Evolutionary conservation across 768 basidiomycete genomes (phyloP), one percentile per base, ranked within the genome.

Genomic region (Phanerochaete carnosa): DNA sequence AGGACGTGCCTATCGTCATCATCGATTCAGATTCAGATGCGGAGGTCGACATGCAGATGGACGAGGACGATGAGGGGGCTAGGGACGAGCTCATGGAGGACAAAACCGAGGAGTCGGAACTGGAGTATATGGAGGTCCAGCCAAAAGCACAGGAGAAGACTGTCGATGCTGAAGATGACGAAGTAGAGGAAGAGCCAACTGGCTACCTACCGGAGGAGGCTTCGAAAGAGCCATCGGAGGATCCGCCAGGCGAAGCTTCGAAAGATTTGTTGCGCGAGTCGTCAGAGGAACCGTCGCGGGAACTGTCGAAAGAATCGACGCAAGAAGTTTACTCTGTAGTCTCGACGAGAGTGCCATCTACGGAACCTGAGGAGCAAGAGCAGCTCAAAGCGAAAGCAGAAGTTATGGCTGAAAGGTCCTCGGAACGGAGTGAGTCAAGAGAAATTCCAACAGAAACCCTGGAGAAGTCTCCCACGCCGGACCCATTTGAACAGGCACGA

Each of bases 1-100:
- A 47, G n/a, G 43, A 45, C 43, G 23, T 22, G 45, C 59, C 59
- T 7, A 60, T 60, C 22, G 32, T 22, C 28, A 57, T 60, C 23
- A 35, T 35, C n/a, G 59, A 60, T 39, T 51, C 50, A 15, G 50
- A 51, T 19, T 35, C 50, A 26, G 29, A 29, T 4, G 51, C 29
- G 8, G 59, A 53, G 28, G 59, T 55, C 22, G 54, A 60, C 25
- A 54, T 43, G n/a, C 52, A 55, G 29, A 55, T 43, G 59, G 43
- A 60, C 29, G 15, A 28, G 22, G 59, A 45, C 43, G 28, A 39
- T 8, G 22, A 55, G 25, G 45, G 45, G 35, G 22, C 37, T 13
- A 22, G 26, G 12, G 58, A 43, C 26, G 50, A 39, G 26, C 11
- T 33, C 8, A 13, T 19, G 12, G 52, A 33, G 22, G 22, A 51